Evolutionary conservation across 345 rosid species (phyloP).

Genomic region (Turritis glabra): DNA sequence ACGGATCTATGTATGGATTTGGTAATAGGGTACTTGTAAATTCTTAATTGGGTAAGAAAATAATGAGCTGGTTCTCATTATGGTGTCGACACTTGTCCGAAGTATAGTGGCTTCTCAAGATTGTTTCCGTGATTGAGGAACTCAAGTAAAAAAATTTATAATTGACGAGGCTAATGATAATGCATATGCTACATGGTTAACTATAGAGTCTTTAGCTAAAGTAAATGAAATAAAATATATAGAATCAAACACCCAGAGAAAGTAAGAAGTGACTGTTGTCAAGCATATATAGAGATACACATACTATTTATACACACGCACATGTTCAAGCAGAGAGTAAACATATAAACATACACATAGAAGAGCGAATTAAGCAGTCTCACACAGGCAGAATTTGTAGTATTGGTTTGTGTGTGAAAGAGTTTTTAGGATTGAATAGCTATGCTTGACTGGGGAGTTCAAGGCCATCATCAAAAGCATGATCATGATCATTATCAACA

Average conservation of each 20-base stretch:
- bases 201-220: conserved; percentile 20
- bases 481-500: conserved; percentile 28
- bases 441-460: conserved; percentile 53
- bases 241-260: conserved; percentile 16
- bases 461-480: conserved; percentile 27
- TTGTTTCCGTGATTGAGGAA: conserved; percentile 36
- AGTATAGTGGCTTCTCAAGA: conserved; percentile 27
- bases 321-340: conserved; percentile 24
- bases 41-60: conserved; percentile 34
- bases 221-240: conserved; percentile 11
- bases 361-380: conserved; percentile 4
- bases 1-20: conserved; percentile 41
- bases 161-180: conserved; percentile 1
- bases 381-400: background rate
- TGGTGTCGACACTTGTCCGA: conserved; percentile 31
- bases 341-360: conserved; percentile 36
- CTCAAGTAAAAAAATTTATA: conserved; percentile 6
- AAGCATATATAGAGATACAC: conserved; percentile 16
- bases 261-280: conserved; percentile 17
- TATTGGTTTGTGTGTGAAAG: conserved; percentile 4
- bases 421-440: conserved; percentile 25
- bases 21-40: conserved; percentile 36
- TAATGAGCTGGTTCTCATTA: conserved; percentile 35
- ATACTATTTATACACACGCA: conserved; percentile 18
- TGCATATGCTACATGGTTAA: conserved; percentile 24